Evolutionary conservation across 352 stramenopile genomes (phyloP).

Genomic region (Globisporangium barbulae): DNA sequence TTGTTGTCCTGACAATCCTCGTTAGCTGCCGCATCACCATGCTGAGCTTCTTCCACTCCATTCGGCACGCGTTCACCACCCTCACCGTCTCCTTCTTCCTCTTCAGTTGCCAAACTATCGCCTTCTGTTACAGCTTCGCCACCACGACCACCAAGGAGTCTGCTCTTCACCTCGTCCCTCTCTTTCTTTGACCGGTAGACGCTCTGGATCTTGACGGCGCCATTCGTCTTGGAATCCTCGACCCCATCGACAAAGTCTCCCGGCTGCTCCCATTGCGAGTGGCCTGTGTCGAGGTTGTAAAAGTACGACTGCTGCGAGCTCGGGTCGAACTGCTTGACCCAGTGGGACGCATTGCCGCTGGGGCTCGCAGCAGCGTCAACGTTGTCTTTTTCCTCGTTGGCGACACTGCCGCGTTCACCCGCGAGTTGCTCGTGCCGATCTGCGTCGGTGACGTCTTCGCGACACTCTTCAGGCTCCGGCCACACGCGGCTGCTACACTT

Average conservation of each 20-base stretch:
- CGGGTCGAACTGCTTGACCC: conserved; percentile 52
- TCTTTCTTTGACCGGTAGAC: conserved; percentile 40
- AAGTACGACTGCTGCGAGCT: conserved; percentile 35
- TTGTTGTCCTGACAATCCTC: background rate
- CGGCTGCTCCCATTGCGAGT: conserved; percentile 44
- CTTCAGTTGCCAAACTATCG: background rate
- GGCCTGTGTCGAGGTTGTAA: conserved; percentile 39
- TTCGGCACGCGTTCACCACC: background rate
- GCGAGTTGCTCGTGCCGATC: conserved; percentile 1
- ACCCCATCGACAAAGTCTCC: conserved; percentile 28
- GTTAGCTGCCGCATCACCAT: background rate
- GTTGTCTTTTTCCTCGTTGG: background rate
- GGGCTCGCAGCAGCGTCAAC: background rate
- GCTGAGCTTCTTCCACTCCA: background rate
- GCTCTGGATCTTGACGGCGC: conserved; percentile 56
- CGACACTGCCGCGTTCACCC: background rate
- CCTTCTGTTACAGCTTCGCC: background rate
- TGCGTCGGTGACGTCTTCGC: background rate
- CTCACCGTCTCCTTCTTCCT: background rate
- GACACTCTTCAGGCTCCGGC: background rate
- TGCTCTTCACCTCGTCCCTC: conserved; percentile 29
- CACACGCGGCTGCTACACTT: background rate
- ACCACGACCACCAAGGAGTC: background rate
- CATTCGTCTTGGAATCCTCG: conserved; percentile 29
- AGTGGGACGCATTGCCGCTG: conserved; percentile 21